Evolutionary conservation across 2,329 filamentous ascomycete genomes (phyloP), one percentile per base, ranked within the genome.

Genomic region (Microdochium paspali): DNA sequence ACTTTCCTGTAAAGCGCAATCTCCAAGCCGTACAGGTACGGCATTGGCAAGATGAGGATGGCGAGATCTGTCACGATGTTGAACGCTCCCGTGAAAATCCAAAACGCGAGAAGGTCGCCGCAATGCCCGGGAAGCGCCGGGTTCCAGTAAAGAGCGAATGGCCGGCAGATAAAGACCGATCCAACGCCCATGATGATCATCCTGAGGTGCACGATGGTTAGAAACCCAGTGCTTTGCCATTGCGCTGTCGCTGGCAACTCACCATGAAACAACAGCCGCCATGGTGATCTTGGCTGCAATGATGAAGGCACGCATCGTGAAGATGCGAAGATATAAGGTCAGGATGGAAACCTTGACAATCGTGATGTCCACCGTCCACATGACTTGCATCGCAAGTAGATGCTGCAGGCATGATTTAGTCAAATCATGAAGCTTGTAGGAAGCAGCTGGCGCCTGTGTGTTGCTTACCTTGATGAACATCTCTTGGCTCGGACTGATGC

Each of bases 121-220:
- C 60, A 68, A 5, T 54, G 50, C 13, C 66, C 60, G 20, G 54
- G 56, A 35, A 61, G 60, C 15, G 52, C 49, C 25, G 51, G 59
- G 47, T 66, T 53, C 65, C 66, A 69, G 44, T 59, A 63, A 44
- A 59, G 61, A 9, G 59, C 56, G 25, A 69, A 55, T 2, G 66
- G 66, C n/a, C 48, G 56, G 51, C 66, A 69, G 44, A 67, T 62
- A 31, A 67, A 54, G 49, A 59, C 54, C 9, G 59, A 56, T 20
- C 53, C 55, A 40, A 20, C 18, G 12, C 15, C 35, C 35, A 40
- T 40, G 15, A 65, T 45, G 43, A 65, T 55, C 12, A 57, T 57
- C n/a, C 54, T 53, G 13, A 56, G 13, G 2, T 54, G 58, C 52
- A 54, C 54, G 48, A 23, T 13, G 10, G 3, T 26, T 15, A 28